Evolutionary conservation across 108 stramenopile species (phyloP).

Genomic region (Nitzschia sp.): DNA sequence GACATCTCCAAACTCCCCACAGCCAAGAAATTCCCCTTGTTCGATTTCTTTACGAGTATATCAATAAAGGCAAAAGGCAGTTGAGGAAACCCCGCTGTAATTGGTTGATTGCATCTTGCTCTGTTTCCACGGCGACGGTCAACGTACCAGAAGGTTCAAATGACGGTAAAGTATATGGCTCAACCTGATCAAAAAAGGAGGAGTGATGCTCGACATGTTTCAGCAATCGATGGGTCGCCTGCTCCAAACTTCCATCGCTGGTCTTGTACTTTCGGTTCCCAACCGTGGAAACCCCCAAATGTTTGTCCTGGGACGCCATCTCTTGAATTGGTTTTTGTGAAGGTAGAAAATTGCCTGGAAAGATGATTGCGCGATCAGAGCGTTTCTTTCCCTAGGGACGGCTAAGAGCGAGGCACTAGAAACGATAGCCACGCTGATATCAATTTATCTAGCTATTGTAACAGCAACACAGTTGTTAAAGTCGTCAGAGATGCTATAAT

Average conservation of each 20-base stretch:
- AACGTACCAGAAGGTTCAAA: constrained; percentile 6
- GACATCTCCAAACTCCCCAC: constrained; percentile 16
- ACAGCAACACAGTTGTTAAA: too few relatives aligned
- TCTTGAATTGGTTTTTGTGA: too few relatives aligned
- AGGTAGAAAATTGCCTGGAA: too few relatives aligned
- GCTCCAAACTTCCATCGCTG: not conserved
- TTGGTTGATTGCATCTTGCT: not conserved
- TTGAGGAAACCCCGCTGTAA: not conserved
- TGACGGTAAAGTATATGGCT: not conserved
- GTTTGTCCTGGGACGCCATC: too few relatives aligned
- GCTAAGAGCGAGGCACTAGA: too few relatives aligned
- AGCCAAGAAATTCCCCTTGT: constrained; percentile 6
- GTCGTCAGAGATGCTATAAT: too few relatives aligned
- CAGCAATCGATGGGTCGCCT: not conserved
- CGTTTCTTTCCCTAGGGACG: too few relatives aligned
- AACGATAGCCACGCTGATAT: too few relatives aligned
- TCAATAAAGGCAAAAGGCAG: not conserved
- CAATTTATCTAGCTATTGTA: too few relatives aligned
- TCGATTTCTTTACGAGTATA: not conserved
- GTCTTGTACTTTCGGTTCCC: not conserved
- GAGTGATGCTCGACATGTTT: constrained; percentile 2
- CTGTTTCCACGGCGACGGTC: not conserved
- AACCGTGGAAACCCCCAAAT: not conserved
- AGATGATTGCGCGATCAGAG: too few relatives aligned
- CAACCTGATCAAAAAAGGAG: constrained; percentile 2